phyloP scores from a whole-genome alignment of 495 filamentous ascomycete species.

The Clavariopsis aquatica region DNA sequence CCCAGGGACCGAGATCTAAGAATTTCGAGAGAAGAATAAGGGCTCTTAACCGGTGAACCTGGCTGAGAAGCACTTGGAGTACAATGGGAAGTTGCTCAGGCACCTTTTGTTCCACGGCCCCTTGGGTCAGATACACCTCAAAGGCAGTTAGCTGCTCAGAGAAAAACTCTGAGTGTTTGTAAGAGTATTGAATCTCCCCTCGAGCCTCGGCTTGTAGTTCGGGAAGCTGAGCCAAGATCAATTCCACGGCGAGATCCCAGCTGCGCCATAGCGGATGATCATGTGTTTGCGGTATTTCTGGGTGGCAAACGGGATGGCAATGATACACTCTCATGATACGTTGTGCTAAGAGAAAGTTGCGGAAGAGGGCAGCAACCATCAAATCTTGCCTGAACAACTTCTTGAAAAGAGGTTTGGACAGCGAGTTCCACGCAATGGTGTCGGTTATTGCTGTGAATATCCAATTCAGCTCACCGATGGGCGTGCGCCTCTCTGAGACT shows the following conservation, averaged over 20 bases:
- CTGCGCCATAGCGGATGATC: slow-evolving; percentile 94
- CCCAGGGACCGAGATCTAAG: slow-evolving; percentile 94
- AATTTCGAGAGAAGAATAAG: slow-evolving; percentile 92
- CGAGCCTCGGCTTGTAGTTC: slow-evolving; percentile 73
- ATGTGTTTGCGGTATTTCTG: slow-evolving; percentile 85
- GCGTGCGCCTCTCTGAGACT: slow-evolving; percentile 89
- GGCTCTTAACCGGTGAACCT: slow-evolving; percentile 90
- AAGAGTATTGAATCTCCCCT: slow-evolving; percentile 78
- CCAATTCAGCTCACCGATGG: slow-evolving; percentile 96
- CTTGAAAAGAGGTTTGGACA: slow-evolving; percentile 87
- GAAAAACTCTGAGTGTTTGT: slow-evolving; percentile 93
- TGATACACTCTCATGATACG: slow-evolving; percentile 94
- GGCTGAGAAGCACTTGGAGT: slow-evolving; percentile 90
- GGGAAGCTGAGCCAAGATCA: slow-evolving; percentile 89
- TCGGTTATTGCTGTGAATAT: slow-evolving; percentile 99
- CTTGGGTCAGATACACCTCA: slow-evolving; percentile 91
- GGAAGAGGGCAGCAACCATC: slow-evolving; percentile 97
- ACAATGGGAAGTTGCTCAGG: slow-evolving; percentile 96
- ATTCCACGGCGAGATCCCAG: slow-evolving; percentile 96
- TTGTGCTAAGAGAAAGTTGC: slow-evolving; percentile 93
- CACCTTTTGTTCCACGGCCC: slow-evolving; percentile 77
- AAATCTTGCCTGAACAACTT: slow-evolving; percentile 96
- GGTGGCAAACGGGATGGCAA: slow-evolving; percentile 88
- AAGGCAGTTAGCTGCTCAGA: slow-evolving; percentile 97
- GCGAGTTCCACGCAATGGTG: slow-evolving; percentile 96